phyloP scores from a whole-genome alignment of 257 asterid genomes.

The Solanum tarapatanum region DNA sequence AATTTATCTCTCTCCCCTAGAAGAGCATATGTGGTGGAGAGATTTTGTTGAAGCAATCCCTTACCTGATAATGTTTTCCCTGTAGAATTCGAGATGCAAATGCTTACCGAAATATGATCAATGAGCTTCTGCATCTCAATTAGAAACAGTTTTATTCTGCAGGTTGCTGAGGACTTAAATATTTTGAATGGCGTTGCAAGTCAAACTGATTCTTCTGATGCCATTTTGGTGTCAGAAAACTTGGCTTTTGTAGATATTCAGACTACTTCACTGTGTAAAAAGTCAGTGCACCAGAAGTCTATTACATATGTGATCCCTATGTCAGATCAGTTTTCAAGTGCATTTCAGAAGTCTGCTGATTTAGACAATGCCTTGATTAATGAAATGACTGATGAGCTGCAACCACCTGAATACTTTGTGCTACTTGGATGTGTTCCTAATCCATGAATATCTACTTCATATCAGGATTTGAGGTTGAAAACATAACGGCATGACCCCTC shows the following conservation, averaged over 20 bases:
- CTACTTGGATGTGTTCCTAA: too few relatives aligned
- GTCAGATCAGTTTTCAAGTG: constrained; percentile 19
- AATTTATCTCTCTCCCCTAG: background rate
- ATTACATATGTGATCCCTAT: constrained; percentile 13
- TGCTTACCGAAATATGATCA: background rate
- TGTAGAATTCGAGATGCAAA: background rate
- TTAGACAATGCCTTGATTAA: constrained; percentile 16
- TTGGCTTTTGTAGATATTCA: constrained; percentile 18
- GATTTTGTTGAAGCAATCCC: background rate
- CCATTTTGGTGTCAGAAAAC: constrained; percentile 13
- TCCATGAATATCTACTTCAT: too few relatives aligned
- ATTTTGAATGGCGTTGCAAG: constrained; percentile 9
- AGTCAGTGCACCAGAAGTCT: constrained; percentile 8
- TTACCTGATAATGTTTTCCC: background rate
- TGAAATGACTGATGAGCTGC: constrained; percentile 41
- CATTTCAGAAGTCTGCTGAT: constrained; percentile 41
- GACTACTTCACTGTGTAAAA: constrained; percentile 12
- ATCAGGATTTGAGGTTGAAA: too few relatives aligned
- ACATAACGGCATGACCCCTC: too few relatives aligned
- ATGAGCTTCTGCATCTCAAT: background rate
- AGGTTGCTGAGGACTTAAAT: constrained; percentile 29
- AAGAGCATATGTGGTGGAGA: background rate
- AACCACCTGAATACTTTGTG: background rate
- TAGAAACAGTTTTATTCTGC: constrained; percentile 10
- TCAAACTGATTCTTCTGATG: constrained; percentile 22